These are phyloP conservation scores for Beauveria medogensis DNA, from an alignment of 2,329 filamentous ascomycete genomes.

Conservation along the genomic window DNA sequence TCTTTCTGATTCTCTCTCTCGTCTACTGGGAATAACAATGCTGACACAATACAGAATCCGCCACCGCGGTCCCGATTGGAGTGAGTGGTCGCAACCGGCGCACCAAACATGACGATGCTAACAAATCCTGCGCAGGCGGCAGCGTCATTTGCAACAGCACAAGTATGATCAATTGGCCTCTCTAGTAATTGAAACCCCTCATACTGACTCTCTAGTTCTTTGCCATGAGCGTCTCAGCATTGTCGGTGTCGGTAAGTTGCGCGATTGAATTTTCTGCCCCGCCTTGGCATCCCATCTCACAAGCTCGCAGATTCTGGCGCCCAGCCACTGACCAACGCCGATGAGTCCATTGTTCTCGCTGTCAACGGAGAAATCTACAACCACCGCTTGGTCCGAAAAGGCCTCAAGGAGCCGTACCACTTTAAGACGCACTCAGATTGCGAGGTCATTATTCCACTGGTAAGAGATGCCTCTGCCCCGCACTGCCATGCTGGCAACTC, in stretches of 20 bases:
- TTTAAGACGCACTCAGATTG: slow-evolving; percentile 99
- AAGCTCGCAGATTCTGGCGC: slow-evolving; percentile 70
- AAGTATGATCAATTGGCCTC: slow-evolving; percentile 49
- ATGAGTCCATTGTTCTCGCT: slow-evolving; percentile 79
- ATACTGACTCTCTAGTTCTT: slow-evolving; percentile 55
- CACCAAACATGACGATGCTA: slow-evolving; percentile 18
- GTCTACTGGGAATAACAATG: neutral
- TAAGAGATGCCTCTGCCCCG: slow-evolving; percentile 34
- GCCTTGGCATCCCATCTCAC: slow-evolving; percentile 15
- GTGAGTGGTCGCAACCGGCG: slow-evolving; percentile 46
- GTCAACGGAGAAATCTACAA: slow-evolving; percentile 99
- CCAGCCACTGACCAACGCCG: slow-evolving; percentile 88
- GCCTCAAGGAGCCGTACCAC: slow-evolving; percentile 73
- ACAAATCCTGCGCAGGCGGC: slow-evolving; percentile 53
- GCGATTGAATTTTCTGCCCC: neutral
- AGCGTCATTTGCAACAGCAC: slow-evolving; percentile 86
- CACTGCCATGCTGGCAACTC: neutral
- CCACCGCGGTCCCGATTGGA: slow-evolving; percentile 97
- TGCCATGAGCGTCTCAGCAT: slow-evolving; percentile 97
- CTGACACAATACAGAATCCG: slow-evolving; percentile 55
- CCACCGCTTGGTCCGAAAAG: slow-evolving; percentile 89
- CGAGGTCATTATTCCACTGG: slow-evolving; percentile 96
- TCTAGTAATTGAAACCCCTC: neutral
- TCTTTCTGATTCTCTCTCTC: neutral
- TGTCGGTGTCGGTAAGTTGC: slow-evolving; percentile 77